Evolutionary conservation across 176 grass and related monocot genomes (phyloP), one percentile per base, ranked within the genome.

Genomic region (Neostapfia colusana): DNA sequence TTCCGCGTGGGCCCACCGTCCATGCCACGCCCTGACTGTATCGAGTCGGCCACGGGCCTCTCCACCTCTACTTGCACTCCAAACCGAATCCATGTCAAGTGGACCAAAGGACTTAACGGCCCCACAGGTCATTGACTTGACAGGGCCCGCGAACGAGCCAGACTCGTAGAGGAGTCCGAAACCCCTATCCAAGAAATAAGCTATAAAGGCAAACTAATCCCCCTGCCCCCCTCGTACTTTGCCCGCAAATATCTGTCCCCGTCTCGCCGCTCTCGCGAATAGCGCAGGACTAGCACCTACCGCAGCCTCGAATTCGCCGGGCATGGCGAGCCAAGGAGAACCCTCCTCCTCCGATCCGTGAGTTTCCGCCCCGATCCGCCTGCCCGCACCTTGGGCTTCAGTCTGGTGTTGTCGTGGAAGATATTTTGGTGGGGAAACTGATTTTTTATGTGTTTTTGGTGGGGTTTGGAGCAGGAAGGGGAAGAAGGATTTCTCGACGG

Each of bases 401-500:
- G 87, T 90, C 84, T 87, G 66, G 5, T 17, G 3, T 15, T 54
- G 20, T 43, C 8, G 11, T 28, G 5, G 24, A 14, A 40, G 51
- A 63, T 42, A 42, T 26, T 63, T 76, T 76, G 44, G 15, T 41
- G 63, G 24, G 24, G 21, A 2, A 5, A 23, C 38, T 27, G 36
- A 9, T 12, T 24, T 43, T 18, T 78, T 64, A 18, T 69, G n/a
- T 24, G 9, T 56, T 56, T 56, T 56, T 56, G n/a, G 21, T 61
- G 59, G 50, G 50, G 1, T 16, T 24, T 27, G 62, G 50, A 5
- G 76, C 88, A 97, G 88, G 44, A 97, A 97, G 74, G 87, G 49
- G 71, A 97, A 97, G 88, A 97, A 93, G 81, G 93, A 97, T 42
- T 93, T 51, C 69, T 91, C 88, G 40, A 97, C 93, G 37, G 87